Conservation (phyloP, 1,139 yeast genomes). For the Yamadazyma sp. region DNA sequence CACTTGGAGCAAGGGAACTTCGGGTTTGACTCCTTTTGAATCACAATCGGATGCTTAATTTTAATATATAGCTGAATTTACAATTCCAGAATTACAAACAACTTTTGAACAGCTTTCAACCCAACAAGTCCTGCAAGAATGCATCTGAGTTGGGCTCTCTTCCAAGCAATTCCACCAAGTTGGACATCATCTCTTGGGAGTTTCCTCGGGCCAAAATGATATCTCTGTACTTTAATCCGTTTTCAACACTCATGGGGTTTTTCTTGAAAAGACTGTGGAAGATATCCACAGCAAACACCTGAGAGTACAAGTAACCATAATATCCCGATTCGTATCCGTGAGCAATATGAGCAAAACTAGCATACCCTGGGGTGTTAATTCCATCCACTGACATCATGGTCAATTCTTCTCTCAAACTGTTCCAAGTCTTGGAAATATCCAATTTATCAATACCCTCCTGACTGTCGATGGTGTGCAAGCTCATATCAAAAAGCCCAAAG, state of each 20-base stretch:
- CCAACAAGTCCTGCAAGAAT: conserved; percentile 58
- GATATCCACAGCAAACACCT: conserved; percentile 83
- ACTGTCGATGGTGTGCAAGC: conserved; percentile 54
- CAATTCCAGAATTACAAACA: not conserved
- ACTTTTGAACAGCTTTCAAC: conserved; percentile 5
- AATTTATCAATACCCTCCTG: conserved; percentile 39
- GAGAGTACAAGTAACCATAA: conserved; percentile 84
- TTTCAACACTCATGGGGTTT: conserved; percentile 62
- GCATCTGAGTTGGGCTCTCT: conserved; percentile 74
- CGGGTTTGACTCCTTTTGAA: conserved; percentile 63
- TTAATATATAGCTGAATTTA: not conserved
- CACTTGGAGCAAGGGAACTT: conserved; percentile 85
- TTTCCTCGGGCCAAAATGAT: conserved; percentile 72
- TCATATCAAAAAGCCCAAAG: conserved; percentile 76
- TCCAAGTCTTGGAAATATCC: conserved; percentile 61
- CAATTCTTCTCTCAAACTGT: conserved; percentile 56
- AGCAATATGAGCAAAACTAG: conserved; percentile 79
- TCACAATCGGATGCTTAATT: conserved; percentile 26
- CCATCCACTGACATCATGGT: conserved; percentile 59
- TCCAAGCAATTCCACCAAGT: conserved; percentile 66
- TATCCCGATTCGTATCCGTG: conserved; percentile 87
- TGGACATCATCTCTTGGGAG: conserved; percentile 64
- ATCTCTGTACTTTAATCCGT: conserved; percentile 70
- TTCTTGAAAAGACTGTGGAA: conserved; percentile 68
- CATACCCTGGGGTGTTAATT: conserved; percentile 59